A percentile compares a stretch with the other conserved stretches of the same genome.
phyloP scores from a whole-genome alignment of 768 basidiomycete genomes.

The Suillus cothurnatus region DNA sequence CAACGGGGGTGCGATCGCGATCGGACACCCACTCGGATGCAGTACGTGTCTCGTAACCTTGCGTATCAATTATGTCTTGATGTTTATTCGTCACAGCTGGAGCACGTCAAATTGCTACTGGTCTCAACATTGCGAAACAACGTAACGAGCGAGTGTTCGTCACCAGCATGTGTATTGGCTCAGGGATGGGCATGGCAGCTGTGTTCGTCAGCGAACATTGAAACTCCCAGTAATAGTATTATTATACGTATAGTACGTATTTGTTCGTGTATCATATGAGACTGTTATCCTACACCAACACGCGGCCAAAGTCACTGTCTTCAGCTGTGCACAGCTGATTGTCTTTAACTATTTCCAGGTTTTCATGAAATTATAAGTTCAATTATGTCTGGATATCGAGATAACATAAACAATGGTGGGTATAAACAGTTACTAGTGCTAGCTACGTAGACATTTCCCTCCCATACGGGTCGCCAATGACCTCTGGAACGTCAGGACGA shows the following conservation, averaged over 20 bases:
- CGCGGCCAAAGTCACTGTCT: background rate
- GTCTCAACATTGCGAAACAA: conserved; percentile 78
- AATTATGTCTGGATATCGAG: background rate
- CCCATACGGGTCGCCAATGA: conserved; percentile 68
- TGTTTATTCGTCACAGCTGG: conserved; percentile 51
- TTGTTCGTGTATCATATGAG: background rate
- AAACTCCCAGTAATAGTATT: conserved; percentile 10
- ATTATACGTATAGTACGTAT: background rate
- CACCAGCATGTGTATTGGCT: conserved; percentile 91
- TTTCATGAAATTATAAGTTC: background rate
- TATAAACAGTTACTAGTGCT: background rate
- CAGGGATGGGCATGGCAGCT: conserved; percentile 90
- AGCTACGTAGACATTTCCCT: conserved; percentile 39
- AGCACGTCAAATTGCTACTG: conserved; percentile 86
- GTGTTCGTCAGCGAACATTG: conserved; percentile 85
- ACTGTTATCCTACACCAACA: background rate
- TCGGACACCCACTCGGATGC: conserved; percentile 87
- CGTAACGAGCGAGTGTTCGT: conserved; percentile 77
- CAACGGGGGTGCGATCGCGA: conserved; percentile 86
- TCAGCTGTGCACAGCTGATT: background rate
- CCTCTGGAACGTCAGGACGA: conserved; percentile 50
- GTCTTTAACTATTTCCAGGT: background rate
- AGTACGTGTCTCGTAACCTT: conserved; percentile 49
- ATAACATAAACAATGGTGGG: background rate
- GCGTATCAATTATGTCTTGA: conserved; percentile 5